A percentile compares a stretch with the other conserved stretches of the same genome.
phyloP scores from a whole-genome alignment of 805 yeast species.

The Candida rishiriensis region DNA sequence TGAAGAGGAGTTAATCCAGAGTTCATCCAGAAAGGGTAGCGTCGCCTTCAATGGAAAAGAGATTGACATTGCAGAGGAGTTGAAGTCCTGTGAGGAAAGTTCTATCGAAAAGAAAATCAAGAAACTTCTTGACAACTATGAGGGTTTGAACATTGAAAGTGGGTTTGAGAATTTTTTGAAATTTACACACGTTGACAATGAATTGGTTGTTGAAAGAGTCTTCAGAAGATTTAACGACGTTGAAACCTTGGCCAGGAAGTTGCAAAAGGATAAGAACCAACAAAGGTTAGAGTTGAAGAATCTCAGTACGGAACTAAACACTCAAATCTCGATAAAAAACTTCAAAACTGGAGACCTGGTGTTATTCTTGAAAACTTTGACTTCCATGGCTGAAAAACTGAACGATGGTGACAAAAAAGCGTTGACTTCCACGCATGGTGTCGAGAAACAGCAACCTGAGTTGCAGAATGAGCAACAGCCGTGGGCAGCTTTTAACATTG shows the following conservation, averaged over 20 bases:
- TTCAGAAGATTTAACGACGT: constrained; percentile 82
- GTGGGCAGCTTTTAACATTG: constrained; percentile 95
- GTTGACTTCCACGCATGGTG: background rate
- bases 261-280: constrained; percentile 65
- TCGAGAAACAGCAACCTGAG: background rate
- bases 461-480: constrained; percentile 37
- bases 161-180: constrained; percentile 33
- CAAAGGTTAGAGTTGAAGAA: constrained; percentile 43
- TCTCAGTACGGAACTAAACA: constrained; percentile 32
- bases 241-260: constrained; percentile 80
- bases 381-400: constrained; percentile 8
- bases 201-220: constrained; percentile 34
- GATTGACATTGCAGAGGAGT: constrained; percentile 6
- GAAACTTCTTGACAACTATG: constrained; percentile 13
- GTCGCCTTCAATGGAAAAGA: constrained; percentile 6
- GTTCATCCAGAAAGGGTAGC: background rate
- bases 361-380: constrained; percentile 70
- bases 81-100: constrained; percentile 18
- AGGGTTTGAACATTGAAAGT: constrained; percentile 19
- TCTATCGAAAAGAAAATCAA: constrained; percentile 19
- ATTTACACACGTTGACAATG: constrained; percentile 21
- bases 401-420: constrained; percentile 1
- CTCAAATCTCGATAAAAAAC: constrained; percentile 60
- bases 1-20: constrained; percentile 14
- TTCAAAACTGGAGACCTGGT: constrained; percentile 77